Evolutionary conservation across 2,329 filamentous ascomycete species (phyloP).

Genomic region (Cordyceps cateniannulata): DNA sequence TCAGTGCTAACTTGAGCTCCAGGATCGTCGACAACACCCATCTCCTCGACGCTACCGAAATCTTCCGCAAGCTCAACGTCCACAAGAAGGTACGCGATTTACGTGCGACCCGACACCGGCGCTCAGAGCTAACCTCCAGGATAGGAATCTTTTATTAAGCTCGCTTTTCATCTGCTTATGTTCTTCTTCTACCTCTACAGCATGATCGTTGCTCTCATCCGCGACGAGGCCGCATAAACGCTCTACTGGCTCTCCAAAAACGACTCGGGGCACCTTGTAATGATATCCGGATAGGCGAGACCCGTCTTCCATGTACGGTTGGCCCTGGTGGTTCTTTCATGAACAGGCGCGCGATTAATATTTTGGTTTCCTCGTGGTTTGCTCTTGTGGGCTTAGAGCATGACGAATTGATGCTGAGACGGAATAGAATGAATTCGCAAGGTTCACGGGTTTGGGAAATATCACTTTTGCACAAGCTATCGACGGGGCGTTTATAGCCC

Average conservation of each 20-base stretch:
- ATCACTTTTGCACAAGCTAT: slow-evolving; percentile 20
- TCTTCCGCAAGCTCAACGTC: slow-evolving; percentile 97
- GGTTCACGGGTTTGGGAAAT: slow-evolving; percentile 20
- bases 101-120: background rate
- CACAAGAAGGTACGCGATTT: slow-evolving; percentile 78
- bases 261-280: slow-evolving; percentile 11
- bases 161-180: slow-evolving; percentile 97
- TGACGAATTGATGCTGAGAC: slow-evolving; percentile 10
- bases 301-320: slow-evolving; percentile 2
- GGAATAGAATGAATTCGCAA: slow-evolving; percentile 22
- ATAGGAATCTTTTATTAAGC: slow-evolving; percentile 97
- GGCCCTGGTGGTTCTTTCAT: slow-evolving; percentile 1
- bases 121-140: slow-evolving; percentile 18
- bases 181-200: slow-evolving; percentile 99
- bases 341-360: slow-evolving; percentile 9
- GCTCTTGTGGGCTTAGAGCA: slow-evolving; percentile 5
- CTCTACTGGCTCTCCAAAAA: background rate
- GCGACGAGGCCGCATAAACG: slow-evolving; percentile 79
- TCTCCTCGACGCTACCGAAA: slow-evolving; percentile 94
- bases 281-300: slow-evolving; percentile 10
- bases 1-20: slow-evolving; percentile 17
- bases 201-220: slow-evolving; percentile 96
- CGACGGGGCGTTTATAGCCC: slow-evolving; percentile 24
- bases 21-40: slow-evolving; percentile 98
- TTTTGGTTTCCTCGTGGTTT: slow-evolving; percentile 4